Conservation (phyloP, 1,139 yeast species). For the Debaryomycetaceae sp. region DNA sequence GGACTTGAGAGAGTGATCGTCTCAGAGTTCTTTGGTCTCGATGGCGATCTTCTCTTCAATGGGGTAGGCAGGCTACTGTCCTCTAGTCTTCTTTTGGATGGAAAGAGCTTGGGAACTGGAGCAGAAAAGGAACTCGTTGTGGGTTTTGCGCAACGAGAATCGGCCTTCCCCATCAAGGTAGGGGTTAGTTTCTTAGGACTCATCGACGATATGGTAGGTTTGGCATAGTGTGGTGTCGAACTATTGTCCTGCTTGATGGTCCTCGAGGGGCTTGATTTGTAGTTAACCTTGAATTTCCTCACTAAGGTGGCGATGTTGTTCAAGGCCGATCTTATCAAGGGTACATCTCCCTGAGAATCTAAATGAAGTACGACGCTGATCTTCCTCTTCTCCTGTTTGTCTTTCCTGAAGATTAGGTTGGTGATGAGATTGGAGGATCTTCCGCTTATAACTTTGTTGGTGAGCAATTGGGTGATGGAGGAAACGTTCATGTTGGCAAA, state of each 20-base stretch:
- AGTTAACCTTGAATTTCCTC: constrained; percentile 14
- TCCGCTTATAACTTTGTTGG: constrained; percentile 9
- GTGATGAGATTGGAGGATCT: constrained; percentile 28
- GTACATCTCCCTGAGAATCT: constrained; percentile 25
- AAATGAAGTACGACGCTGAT: constrained; percentile 25
- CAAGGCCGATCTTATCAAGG: constrained; percentile 25
- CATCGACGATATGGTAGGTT: constrained; percentile 26
- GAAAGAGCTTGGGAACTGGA: constrained; percentile 2
- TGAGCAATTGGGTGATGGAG: constrained; percentile 26
- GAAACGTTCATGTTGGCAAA: constrained; percentile 29
- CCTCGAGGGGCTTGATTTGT: not conserved
- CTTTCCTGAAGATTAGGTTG: constrained; percentile 24
- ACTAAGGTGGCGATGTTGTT: constrained; percentile 23
- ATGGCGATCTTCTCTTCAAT: not conserved
- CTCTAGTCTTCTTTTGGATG: not conserved
- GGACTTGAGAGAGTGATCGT: not conserved
- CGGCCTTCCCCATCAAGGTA: constrained; percentile 2
- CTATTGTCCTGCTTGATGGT: not conserved
- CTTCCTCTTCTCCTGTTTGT: constrained; percentile 8
- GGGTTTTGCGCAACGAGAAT: constrained; percentile 3
- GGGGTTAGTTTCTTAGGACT: constrained; percentile 11
- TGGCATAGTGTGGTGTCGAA: constrained; percentile 26
- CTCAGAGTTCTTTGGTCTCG: not conserved
- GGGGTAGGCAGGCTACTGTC: constrained; percentile 1
- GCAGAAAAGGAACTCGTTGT: not conserved